phyloP scores from a whole-genome alignment of 371 early-diverging fungal genomes.

The Rozella allomycis region DNA sequence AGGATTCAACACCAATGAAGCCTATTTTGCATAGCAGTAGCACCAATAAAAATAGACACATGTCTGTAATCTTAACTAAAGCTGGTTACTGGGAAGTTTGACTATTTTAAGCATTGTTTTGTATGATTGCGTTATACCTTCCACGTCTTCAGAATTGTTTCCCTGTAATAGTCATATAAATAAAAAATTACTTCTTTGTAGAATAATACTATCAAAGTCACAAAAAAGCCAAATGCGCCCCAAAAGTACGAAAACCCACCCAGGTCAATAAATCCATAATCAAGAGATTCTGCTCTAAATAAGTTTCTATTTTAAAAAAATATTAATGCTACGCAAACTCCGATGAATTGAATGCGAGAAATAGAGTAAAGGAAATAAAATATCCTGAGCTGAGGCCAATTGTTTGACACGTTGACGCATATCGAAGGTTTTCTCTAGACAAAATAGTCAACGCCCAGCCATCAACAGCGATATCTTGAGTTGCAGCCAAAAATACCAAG shows the following conservation, averaged over 20 bases:
- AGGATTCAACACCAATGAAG: constrained; percentile 80
- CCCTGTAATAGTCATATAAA: not conserved
- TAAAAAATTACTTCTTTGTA: constrained; percentile 61
- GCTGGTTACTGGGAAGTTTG: constrained; percentile 38
- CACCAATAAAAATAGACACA: constrained; percentile 54
- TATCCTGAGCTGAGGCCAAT: constrained; percentile 81
- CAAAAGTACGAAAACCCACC: not conserved
- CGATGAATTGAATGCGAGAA: constrained; percentile 72
- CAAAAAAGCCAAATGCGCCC: not conserved
- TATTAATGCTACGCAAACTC: constrained; percentile 54
- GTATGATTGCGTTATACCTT: constrained; percentile 27
- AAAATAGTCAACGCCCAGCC: constrained; percentile 51
- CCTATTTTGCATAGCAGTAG: constrained; percentile 73
- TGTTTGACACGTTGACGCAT: constrained; percentile 84
- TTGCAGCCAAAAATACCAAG: constrained; percentile 79
- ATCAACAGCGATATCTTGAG: constrained; percentile 95
- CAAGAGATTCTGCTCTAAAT: too few species aligned
- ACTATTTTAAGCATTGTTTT: constrained; percentile 43
- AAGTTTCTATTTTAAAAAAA: too few species aligned
- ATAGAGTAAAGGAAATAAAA: constrained; percentile 85
- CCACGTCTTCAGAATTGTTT: constrained; percentile 17
- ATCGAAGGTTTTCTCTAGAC: constrained; percentile 50
- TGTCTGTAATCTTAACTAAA: constrained; percentile 24
- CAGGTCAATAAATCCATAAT: too few species aligned
- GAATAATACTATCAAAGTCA: not conserved